These are phyloP conservation scores for Alternaria ethzedia DNA, from an alignment of 2,329 filamentous ascomycete genomes.

Conservation along the genomic window DNA sequence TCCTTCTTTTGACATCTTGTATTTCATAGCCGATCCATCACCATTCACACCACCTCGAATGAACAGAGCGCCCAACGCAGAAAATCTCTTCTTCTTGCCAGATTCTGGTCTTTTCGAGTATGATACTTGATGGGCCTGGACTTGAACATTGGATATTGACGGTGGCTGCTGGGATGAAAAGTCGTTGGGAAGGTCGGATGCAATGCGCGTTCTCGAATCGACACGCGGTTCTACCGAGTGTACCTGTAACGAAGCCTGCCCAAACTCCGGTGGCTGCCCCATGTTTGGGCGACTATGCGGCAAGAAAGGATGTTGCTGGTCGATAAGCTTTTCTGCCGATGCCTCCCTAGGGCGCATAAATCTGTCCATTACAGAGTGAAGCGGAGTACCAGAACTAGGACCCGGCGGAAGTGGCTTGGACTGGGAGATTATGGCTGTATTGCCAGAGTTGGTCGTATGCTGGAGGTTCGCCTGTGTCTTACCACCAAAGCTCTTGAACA, in stretches of 20 bases:
- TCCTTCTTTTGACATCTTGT: slow-evolving; percentile 47
- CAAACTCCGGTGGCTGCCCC: slow-evolving; percentile 38
- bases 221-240: slow-evolving; percentile 39
- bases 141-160: slow-evolving; percentile 10
- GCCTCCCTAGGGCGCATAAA: slow-evolving; percentile 31
- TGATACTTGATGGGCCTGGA: slow-evolving; percentile 19
- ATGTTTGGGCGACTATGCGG: slow-evolving; percentile 31
- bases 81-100: slow-evolving; percentile 55
- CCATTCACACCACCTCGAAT: slow-evolving; percentile 46
- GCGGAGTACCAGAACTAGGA: slow-evolving; percentile 26
- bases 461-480: slow-evolving; percentile 26
- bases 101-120: slow-evolving; percentile 26
- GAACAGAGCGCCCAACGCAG: slow-evolving; percentile 53
- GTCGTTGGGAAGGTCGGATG: slow-evolving; percentile 27
- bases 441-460: slow-evolving; percentile 8
- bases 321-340: slow-evolving; percentile 18
- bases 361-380: slow-evolving; percentile 34
- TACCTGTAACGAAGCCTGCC: slow-evolving; percentile 36
- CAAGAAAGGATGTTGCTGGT: slow-evolving; percentile 16
- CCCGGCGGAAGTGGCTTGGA: slow-evolving; percentile 4
- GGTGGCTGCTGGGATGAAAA: slow-evolving; percentile 31
- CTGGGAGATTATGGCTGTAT: background rate
- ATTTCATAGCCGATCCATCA: slow-evolving; percentile 32
- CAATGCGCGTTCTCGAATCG: slow-evolving; percentile 33
- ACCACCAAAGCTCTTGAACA: slow-evolving; percentile 55